Percentiles rank a stretch among this genome's conserved stretches.
Evolutionary conservation across 2,329 filamentous ascomycete genomes (phyloP).

Genomic region (Botrytis tulipae): DNA sequence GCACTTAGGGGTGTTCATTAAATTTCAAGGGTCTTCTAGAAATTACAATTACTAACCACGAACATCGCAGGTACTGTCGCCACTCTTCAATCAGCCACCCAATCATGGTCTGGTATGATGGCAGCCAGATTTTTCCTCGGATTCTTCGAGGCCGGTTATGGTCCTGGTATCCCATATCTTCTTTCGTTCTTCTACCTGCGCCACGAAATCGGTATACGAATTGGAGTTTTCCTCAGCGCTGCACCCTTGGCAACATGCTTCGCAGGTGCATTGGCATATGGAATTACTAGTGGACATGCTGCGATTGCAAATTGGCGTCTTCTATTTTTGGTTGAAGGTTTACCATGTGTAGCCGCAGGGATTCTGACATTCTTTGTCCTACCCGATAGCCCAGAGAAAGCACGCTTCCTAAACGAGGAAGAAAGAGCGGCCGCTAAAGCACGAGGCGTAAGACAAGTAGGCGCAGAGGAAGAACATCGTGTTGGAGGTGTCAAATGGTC

Average conservation of each 20-base stretch:
- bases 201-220: constrained; percentile 66
- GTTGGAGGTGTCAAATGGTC: constrained; percentile 46
- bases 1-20: too few species aligned
- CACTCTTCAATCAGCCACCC: constrained; percentile 48
- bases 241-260: constrained; percentile 69
- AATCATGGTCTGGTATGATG: constrained; percentile 40
- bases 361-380: constrained; percentile 54
- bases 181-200: constrained; percentile 49
- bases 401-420: constrained; percentile 47
- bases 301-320: constrained; percentile 60
- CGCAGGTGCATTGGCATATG: constrained; percentile 65
- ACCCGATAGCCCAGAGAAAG: constrained; percentile 52
- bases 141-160: constrained; percentile 40
- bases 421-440: constrained; percentile 52
- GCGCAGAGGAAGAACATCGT: constrained; percentile 48
- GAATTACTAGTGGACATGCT: constrained; percentile 60
- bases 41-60: neutral
- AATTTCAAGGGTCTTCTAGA: neutral
- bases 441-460: constrained; percentile 53
- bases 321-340: constrained; percentile 63
- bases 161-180: constrained; percentile 44
- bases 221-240: constrained; percentile 64
- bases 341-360: constrained; percentile 56
- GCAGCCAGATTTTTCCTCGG: constrained; percentile 42
- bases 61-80: constrained; percentile 21